Percentiles rank a stretch among this genome's conserved stretches.
phyloP scores from a whole-genome alignment of 352 stramenopile genomes.

The Aphanomyces astaci region DNA sequence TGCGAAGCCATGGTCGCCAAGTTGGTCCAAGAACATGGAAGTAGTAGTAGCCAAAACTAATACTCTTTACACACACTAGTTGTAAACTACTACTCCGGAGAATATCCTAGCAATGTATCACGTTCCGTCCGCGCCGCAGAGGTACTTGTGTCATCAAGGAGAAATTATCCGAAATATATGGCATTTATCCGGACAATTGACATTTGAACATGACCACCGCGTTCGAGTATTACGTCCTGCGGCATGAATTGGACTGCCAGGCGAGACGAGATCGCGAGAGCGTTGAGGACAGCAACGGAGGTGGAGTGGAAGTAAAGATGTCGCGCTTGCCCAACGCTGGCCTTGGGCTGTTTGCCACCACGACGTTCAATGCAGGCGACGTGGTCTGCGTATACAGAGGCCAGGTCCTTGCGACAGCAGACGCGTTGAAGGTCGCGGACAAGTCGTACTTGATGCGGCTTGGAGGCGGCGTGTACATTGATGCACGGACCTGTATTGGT shows the following conservation, averaged over 20 bases:
- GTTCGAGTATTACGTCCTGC: conserved; percentile 27
- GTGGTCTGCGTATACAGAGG: conserved; percentile 42
- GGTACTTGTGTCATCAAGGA: too few species aligned
- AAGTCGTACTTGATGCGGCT: conserved; percentile 79
- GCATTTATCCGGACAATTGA: neutral
- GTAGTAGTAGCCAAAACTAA: conserved; percentile 12
- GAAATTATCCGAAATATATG: neutral
- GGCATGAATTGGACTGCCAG: neutral
- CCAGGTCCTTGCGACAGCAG: conserved; percentile 29
- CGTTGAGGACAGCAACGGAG: conserved; percentile 15
- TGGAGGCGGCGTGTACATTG: conserved; percentile 66
- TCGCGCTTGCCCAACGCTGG: conserved; percentile 49
- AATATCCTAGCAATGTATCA: too few species aligned
- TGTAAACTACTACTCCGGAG: too few species aligned
- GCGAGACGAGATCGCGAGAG: too few species aligned
- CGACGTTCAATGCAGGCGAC: conserved; percentile 24
- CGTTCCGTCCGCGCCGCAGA: too few species aligned
- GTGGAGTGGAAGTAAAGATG: conserved; percentile 36
- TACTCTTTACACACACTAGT: too few species aligned
- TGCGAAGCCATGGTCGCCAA: conserved; percentile 69
- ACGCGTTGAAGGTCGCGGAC: conserved; percentile 48
- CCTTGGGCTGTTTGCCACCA: conserved; percentile 44
- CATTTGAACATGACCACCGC: neutral
- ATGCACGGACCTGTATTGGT: conserved; percentile 39
- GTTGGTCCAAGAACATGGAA: conserved; percentile 42